Conservation (phyloP, 306 rosid genomes). For the Dryas drummondii region DNA sequence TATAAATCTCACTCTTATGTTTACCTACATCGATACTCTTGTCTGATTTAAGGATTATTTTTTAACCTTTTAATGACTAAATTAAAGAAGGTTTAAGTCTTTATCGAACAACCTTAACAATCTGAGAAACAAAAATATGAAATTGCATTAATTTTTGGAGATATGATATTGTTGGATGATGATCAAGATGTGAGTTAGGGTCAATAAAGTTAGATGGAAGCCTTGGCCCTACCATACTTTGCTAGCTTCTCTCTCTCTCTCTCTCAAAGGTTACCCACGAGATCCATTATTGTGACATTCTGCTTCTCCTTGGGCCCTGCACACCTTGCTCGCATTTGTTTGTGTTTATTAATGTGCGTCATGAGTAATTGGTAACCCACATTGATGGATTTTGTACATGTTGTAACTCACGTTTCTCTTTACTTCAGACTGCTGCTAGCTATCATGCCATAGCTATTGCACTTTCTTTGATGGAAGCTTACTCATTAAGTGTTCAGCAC, state of each 20-base stretch:
- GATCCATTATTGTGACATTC: not conserved
- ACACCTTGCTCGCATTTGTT: not conserved
- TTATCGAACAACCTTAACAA: not conserved
- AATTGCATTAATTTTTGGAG: no score
- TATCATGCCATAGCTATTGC: slow-evolving; percentile 99
- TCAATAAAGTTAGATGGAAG: no score
- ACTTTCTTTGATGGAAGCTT: slow-evolving; percentile 98
- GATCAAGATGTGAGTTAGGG: no score
- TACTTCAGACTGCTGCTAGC: slow-evolving; percentile 94
- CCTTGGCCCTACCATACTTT: no score
- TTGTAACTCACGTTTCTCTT: slow-evolving; percentile 17
- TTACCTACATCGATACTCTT: not conserved
- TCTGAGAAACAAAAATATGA: no score
- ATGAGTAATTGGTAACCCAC: not conserved
- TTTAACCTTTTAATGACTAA: not conserved
- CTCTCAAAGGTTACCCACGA: not conserved
- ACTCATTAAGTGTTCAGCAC: slow-evolving; percentile 91
- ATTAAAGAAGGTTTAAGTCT: not conserved
- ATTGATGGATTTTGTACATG: not conserved
- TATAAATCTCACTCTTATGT: not conserved
- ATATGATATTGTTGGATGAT: no score
- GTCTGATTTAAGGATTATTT: not conserved
- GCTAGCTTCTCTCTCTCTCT: not conserved
- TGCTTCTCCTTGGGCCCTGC: not conserved
- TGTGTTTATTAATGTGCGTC: not conserved